A percentile compares a stretch with the other conserved stretches of the same genome.
Conservation (phyloP, 768 basidiomycete species). For the Ramaria rubella region DNA sequence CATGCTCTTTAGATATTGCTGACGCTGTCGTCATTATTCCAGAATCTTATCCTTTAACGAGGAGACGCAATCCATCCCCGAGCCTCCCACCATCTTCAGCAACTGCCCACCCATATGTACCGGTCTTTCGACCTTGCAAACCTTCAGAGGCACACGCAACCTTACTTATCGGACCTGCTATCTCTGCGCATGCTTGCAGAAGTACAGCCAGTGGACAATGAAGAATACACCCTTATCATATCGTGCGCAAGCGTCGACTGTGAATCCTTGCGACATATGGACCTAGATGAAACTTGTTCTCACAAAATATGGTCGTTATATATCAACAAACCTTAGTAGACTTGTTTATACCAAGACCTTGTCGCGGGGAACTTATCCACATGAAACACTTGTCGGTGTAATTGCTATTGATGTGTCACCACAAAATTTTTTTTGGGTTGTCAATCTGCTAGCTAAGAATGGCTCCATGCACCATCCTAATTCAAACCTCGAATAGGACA, state of each 20-base stretch:
- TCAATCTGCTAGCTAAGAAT: too few relatives aligned
- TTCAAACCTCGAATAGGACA: too few relatives aligned
- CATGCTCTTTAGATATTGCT: background rate
- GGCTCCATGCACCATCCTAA: too few relatives aligned
- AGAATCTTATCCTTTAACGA: background rate
- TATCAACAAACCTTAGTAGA: too few relatives aligned
- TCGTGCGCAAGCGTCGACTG: background rate
- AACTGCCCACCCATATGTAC: constrained; percentile 22
- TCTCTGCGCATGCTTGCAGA: constrained; percentile 3
- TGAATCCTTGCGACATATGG: too few relatives aligned
- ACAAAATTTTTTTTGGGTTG: too few relatives aligned
- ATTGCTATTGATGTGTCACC: too few relatives aligned
- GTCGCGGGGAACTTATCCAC: too few relatives aligned
- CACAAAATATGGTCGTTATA: too few relatives aligned
- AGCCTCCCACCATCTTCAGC: constrained; percentile 43
- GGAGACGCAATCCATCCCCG: background rate
- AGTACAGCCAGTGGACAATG: background rate
- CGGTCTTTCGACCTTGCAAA: constrained; percentile 6
- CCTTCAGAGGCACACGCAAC: background rate
- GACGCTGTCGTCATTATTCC: constrained; percentile 5
- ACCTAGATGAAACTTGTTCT: too few relatives aligned
- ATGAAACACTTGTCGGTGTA: too few relatives aligned
- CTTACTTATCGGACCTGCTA: constrained; percentile 4
- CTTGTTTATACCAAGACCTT: too few relatives aligned
- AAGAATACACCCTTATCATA: constrained; percentile 8